A percentile compares a stretch with the other conserved stretches of the same genome.
Evolutionary conservation across 257 asterid species (phyloP).

Genomic region (Solanum lignicaule): DNA sequence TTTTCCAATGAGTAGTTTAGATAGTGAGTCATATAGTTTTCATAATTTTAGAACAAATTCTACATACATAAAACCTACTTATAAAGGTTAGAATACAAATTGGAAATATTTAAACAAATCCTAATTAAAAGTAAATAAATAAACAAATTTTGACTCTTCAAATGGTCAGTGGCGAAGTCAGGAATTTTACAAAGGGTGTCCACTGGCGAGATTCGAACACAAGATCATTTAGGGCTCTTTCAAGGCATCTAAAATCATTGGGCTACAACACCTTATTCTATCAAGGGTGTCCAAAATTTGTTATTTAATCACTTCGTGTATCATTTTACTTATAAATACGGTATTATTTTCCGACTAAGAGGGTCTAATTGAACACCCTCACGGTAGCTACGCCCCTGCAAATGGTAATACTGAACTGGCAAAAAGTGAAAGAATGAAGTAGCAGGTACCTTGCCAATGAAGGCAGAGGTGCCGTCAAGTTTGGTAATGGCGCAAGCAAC

Average conservation of each 20-base stretch:
- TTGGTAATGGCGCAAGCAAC: constrained; percentile 32
- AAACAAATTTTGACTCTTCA: neutral
- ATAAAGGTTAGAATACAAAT: neutral
- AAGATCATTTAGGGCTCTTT: no score
- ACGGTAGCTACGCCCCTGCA: neutral
- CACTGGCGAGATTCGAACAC: no score
- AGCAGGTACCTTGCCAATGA: constrained; percentile 22
- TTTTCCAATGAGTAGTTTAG: neutral
- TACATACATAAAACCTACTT: neutral
- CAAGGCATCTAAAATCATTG: no score
- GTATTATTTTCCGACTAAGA: no score
- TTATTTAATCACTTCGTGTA: no score
- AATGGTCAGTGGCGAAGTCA: neutral
- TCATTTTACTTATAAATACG: no score
- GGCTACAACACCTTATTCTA: no score
- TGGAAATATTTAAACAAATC: neutral
- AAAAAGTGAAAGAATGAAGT: neutral
- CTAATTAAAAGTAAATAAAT: neutral
- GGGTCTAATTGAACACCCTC: no score
- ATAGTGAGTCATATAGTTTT: neutral
- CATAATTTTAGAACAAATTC: neutral
- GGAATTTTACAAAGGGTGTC: no score
- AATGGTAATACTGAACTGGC: neutral
- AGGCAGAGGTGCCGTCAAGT: constrained; percentile 31
- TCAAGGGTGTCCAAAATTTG: no score